Evolutionary conservation across 1,284 basidiomycete species (phyloP), one percentile per base, ranked within the genome.

Genomic region (Sanghuangporus sanghuang): DNA sequence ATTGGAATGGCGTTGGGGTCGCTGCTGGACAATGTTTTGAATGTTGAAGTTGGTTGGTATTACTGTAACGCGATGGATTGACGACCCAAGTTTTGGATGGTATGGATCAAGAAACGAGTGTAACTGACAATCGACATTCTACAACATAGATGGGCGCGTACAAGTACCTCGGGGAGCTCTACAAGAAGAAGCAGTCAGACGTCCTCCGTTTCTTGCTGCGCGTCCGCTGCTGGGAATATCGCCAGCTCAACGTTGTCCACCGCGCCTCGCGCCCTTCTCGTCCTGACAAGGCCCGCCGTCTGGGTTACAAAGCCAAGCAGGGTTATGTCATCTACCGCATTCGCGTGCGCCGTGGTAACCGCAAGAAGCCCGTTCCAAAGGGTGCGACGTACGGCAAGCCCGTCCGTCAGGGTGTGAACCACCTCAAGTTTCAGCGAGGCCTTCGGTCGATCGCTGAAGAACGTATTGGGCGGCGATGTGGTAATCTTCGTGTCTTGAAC

Each of bases 281-380:
- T 76, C 97, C 96, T 64, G 96, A 99, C 85, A 99, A 98, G 86
- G 96, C 96, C 69, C 93, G 96, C 78, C 92, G 96, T 71, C 85
- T 99, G 68, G 96, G 96, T 64, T 99, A 99, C 90, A 99, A 98
- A 83, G 94, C 97, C 77, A 99, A 99, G 87, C 97, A 99, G 81
- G 97, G 97, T 73, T 99, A 95, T 78, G 92, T 99, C 67, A 81
- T 99, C 81, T 99, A 99, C 85, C 95, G 97, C 72, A 83, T 99
- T 73, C 94, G 96, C 71, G 96, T 99, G 70, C 90, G 97, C 74
- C 89, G 96, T 70, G 97, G 97, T 78, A 98, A 98, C 88, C 90
- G 97, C 82, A 99, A 99, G 85, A 97, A 96, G 86, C 96, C 92
- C 68, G 96, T 92, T 64, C 92, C 92, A 74, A 99, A 99, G 86